Evolutionary conservation across 2,329 filamentous ascomycete species (phyloP).

Genomic region (Colletotrichum agaves): DNA sequence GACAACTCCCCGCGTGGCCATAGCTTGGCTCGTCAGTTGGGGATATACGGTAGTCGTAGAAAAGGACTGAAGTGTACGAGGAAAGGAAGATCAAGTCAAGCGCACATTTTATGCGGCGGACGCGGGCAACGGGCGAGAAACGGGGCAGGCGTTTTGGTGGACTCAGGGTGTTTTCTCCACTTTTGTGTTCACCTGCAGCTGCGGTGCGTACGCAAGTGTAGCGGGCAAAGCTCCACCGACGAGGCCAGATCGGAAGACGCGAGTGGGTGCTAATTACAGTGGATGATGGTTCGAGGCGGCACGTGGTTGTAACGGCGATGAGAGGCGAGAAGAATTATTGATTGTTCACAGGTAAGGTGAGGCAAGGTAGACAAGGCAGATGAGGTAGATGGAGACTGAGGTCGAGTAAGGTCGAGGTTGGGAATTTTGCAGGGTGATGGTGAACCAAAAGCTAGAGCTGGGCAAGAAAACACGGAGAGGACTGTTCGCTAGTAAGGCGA

Average conservation of each 20-base stretch:
- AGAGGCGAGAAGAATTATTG: not conserved
- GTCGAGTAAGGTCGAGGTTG: not conserved
- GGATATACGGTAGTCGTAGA: slow-evolving; percentile 10
- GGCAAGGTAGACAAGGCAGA: not conserved
- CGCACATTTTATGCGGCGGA: slow-evolving; percentile 37
- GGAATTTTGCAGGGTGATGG: not conserved
- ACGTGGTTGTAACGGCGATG: not conserved
- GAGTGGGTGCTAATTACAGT: slow-evolving; percentile 17
- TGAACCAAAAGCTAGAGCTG: not conserved
- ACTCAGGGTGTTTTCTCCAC: slow-evolving; percentile 25
- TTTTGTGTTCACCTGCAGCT: slow-evolving; percentile 36
- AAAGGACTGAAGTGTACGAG: slow-evolving; percentile 11
- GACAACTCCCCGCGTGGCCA: slow-evolving; percentile 35
- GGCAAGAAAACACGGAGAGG: not conserved
- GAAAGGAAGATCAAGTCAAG: slow-evolving; percentile 28
- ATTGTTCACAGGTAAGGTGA: not conserved
- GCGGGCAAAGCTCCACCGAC: slow-evolving; percentile 33
- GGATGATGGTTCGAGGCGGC: slow-evolving; percentile 23
- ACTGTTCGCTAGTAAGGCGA: too few relatives aligned
- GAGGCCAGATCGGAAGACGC: slow-evolving; percentile 32
- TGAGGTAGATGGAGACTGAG: not conserved
- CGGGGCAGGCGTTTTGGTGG: slow-evolving; percentile 20
- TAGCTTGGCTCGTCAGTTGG: slow-evolving; percentile 30
- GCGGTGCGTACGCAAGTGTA: slow-evolving; percentile 29
- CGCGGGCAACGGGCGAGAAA: slow-evolving; percentile 31